Evolutionary conservation across 208 protist genomes (phyloP).

Genomic region (Leishmania gerbilli): DNA sequence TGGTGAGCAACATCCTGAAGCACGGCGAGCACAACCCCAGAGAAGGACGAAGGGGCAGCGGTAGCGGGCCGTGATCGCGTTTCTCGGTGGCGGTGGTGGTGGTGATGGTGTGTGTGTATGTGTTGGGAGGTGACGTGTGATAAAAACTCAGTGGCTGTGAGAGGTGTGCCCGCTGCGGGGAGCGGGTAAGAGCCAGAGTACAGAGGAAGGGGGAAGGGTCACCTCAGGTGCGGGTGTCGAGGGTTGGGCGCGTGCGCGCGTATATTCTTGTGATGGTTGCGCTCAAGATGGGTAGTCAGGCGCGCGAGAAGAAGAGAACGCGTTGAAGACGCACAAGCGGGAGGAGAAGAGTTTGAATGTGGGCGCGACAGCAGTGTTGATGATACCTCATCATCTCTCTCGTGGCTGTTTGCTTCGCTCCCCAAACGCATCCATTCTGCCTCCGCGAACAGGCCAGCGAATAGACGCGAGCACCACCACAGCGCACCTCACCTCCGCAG

Average conservation of each 20-base stretch:
- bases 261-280: background rate
- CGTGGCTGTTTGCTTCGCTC: background rate
- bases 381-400: no score
- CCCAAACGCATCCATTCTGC: background rate
- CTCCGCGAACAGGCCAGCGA: background rate
- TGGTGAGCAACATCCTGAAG: constrained; percentile 33
- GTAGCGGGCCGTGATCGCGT: background rate
- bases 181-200: background rate
- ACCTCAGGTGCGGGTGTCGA: background rate
- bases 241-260: background rate
- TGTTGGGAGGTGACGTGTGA: background rate
- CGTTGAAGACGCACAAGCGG: background rate
- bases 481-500: background rate
- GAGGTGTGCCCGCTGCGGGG: background rate
- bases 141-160: background rate
- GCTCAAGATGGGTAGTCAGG: no score
- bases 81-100: background rate
- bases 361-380: no score
- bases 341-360: background rate
- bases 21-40: background rate
- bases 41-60: constrained; percentile 10
- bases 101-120: background rate
- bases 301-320: no score
- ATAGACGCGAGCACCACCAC: background rate
- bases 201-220: background rate